Base-by-base conservation (phyloP, 345 rosid genomes). In the Salix exigua region DNA sequence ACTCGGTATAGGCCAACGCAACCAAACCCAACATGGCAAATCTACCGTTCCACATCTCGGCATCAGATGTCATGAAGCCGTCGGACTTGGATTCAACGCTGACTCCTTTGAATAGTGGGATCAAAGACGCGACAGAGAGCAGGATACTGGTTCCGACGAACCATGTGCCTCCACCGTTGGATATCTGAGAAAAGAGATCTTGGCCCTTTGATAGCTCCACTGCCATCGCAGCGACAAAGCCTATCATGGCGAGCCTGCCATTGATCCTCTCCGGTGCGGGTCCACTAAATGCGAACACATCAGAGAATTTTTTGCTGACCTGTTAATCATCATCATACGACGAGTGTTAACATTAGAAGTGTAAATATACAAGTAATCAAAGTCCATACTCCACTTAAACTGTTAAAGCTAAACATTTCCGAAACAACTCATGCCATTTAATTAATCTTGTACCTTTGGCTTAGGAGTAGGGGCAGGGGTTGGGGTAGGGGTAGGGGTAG, bases 221-320 rank as follows among this genome's bases (percentile, higher is more conserved):
- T 6, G 86, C 97, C 48, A 90, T 62, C 1, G 97, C 97, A 0
- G 93, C 88, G 2, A 88, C 95, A 53, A 92, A 91, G 0, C 97
- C 97, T 1, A 92, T 80, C 98, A 94, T 91, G 6, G 97, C 98
- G n/a, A 94, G 84, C 67, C 97, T 85, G 0, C 95, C 94, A 71
- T 94, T 92, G 61, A 94, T 90, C 80, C 97, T 91, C 85, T 94
- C 98, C 19, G 97, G 98, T 7, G 91, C 97, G 1, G 91, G 92
- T 44, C 97, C 98, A 31, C 94, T 85, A 38, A 94, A 92, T 7
- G 97, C 97, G 16, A 94, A 79, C 40, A 91, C 72, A 30, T 91
- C 97, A 0, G 84, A 61, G 72, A 90, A 88, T 17, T 82, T 90
- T 0, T 91, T 90, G 85, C 91, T 91, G 44, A 81, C 83, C 90